Base-by-base conservation (phyloP, 805 yeast genomes). In the Komagataella kurtzmanii region DNA sequence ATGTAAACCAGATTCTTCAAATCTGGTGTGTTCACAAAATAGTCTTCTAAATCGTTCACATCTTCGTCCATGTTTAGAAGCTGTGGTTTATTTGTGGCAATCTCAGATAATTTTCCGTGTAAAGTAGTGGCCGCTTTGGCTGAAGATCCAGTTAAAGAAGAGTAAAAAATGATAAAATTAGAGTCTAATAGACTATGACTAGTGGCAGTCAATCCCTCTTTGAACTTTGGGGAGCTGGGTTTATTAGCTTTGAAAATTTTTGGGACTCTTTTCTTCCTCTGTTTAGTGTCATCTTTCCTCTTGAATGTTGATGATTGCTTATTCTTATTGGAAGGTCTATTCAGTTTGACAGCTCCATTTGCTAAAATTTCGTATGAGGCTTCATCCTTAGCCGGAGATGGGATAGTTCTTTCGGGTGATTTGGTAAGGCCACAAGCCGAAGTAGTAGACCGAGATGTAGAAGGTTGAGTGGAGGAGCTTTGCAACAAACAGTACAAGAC, bases 61-160 rank as follows among this genome's bases (percentile, higher is more conserved):
- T 79, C 84, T 54, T 89, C 91, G 65, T 90, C 97, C 51, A 89
- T 64, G 61, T 85, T 83, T 52, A 85, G 57, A 45, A 87, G 62
- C 50, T 71, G 72, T 10, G 91, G 85, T 17, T 67, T 61, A 24
- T 65, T 60, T 18, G 54, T 53, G 48, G 67, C 57, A 0, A 64
- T 61, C 14, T 62, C 46, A 4, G 58, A 55, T 10, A 83, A 62
- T 40, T 65, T 65, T 1, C 71, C 71, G 36, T 65, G 59, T 17
- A 88, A 66, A 14, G 65, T 61, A 17, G 69, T 69, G 1, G 96
- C 96, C 24, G 81, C 76, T 56, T 85, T 71, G 58, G 82, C 81
- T 0, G 95, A 77, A 0, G 95, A 71, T 8, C 97, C 97, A 3
- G 96, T 90, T 53, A 89, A 69, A 0, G 96, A 84, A 7, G 97